A percentile compares a stretch with the other conserved stretches of the same genome.
Conservation (phyloP, 495 filamentous ascomycete species). For the Barbatosphaeria neglecta region DNA sequence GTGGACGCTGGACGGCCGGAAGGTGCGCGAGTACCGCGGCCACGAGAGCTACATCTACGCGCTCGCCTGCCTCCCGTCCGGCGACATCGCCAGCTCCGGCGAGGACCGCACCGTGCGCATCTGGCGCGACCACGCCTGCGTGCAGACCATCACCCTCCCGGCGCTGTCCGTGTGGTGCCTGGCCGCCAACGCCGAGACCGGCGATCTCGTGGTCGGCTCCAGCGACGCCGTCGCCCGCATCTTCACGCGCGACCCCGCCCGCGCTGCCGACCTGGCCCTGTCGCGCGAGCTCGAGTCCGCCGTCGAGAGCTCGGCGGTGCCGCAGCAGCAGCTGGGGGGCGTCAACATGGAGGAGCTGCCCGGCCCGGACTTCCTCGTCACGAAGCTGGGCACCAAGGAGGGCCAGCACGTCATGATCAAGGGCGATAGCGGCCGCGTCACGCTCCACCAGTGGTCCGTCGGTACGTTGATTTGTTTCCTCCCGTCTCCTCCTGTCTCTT, state of each 20-base stretch:
- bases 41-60: slow-evolving; percentile 97
- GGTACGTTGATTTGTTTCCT: too few relatives aligned
- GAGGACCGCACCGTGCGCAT: slow-evolving; percentile 88
- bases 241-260: slow-evolving; percentile 64
- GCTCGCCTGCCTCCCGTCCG: slow-evolving; percentile 61
- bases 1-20: slow-evolving; percentile 65
- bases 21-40: slow-evolving; percentile 64
- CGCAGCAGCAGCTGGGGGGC: slow-evolving; percentile 57
- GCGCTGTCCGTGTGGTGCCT: slow-evolving; percentile 95
- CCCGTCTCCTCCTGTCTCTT: too few relatives aligned
- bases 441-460: slow-evolving; percentile 69
- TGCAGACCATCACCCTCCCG: slow-evolving; percentile 95
- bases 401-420: slow-evolving; percentile 87
- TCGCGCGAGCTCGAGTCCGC: slow-evolving; percentile 63
- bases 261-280: slow-evolving; percentile 48
- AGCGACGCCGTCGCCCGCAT: slow-evolving; percentile 81
- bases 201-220: slow-evolving; percentile 85
- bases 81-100: slow-evolving; percentile 80
- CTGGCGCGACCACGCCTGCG: slow-evolving; percentile 70
- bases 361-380: slow-evolving; percentile 69
- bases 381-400: slow-evolving; percentile 77
- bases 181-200: slow-evolving; percentile 64
- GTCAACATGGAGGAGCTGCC: slow-evolving; percentile 86
- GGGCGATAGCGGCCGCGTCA: slow-evolving; percentile 66
- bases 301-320: slow-evolving; percentile 74